A percentile compares a stretch with the other conserved stretches of the same genome.
These are phyloP conservation scores for Hawksworthiomyces lignivorus DNA, from an alignment of 2,329 filamentous ascomycete species.

Conservation along the genomic window DNA sequence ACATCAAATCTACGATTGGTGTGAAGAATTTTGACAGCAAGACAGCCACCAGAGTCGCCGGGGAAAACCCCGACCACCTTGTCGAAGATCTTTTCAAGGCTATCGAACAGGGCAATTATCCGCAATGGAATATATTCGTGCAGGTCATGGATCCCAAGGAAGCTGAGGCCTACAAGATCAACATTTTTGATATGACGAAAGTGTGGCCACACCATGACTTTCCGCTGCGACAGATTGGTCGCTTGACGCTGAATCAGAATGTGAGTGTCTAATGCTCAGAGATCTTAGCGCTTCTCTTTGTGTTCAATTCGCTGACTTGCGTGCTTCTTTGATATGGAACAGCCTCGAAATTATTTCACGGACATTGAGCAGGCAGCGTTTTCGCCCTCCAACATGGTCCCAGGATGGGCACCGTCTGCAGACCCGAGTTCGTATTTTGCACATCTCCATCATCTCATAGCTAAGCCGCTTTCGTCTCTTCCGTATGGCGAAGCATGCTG, in stretches of 20 bases:
- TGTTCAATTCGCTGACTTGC: neutral
- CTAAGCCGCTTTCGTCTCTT: no score
- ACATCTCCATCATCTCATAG: no score
- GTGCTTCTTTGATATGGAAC: neutral
- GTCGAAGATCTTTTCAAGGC: neutral
- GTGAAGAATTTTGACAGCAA: constrained; percentile 1
- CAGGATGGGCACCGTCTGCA: constrained; percentile 44
- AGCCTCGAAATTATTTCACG: constrained; percentile 18
- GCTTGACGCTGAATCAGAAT: constrained; percentile 43
- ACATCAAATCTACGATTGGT: constrained; percentile 12
- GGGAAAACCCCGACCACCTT: constrained; percentile 3
- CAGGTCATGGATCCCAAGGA: constrained; percentile 46
- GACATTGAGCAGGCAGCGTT: constrained; percentile 53
- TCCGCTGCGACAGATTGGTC: constrained; percentile 40
- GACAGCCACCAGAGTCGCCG: constrained; percentile 6
- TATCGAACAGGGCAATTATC: constrained; percentile 20
- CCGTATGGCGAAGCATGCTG: no score
- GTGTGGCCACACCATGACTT: constrained; percentile 45
- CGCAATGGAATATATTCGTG: constrained; percentile 42
- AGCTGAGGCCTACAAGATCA: constrained; percentile 36
- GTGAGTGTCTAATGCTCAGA: constrained; percentile 18
- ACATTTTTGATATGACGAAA: constrained; percentile 50
- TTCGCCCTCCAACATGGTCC: constrained; percentile 47
- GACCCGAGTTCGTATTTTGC: constrained; percentile 30
- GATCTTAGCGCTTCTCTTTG: no score